A percentile compares a stretch with the other conserved stretches of the same genome.
phyloP scores from a whole-genome alignment of 768 basidiomycete species.

The Pulveroboletus sp. region DNA sequence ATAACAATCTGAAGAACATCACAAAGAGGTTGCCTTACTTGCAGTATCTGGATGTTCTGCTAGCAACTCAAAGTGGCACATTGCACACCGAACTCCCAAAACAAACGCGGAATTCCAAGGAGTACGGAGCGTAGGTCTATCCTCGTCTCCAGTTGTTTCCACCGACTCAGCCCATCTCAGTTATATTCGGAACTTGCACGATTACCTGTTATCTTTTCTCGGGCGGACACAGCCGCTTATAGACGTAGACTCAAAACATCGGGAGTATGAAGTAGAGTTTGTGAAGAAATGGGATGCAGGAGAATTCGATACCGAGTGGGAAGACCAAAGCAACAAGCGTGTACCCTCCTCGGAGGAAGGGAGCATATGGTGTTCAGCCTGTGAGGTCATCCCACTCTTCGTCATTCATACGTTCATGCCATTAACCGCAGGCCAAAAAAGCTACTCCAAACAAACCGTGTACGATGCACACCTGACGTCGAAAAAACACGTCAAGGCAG shows the following conservation, averaged over 20 bases:
- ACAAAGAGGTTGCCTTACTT: conserved; percentile 85
- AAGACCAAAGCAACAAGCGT: conserved; percentile 43
- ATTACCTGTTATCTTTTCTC: conserved; percentile 83
- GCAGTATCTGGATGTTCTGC: conserved; percentile 88
- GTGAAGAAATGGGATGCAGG: conserved; percentile 75
- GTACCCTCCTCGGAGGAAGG: conserved; percentile 40
- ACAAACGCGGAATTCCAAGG: conserved; percentile 65
- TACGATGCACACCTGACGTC: conserved; percentile 95
- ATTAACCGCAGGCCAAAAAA: conserved; percentile 73
- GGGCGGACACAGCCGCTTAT: conserved; percentile 82
- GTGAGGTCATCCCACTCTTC: conserved; percentile 45
- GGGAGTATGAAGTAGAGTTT: conserved; percentile 67
- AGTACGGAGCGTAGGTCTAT: conserved; percentile 72
- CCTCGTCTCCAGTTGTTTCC: conserved; percentile 2
- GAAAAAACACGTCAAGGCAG: conserved; percentile 93
- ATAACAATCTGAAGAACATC: conserved; percentile 85
- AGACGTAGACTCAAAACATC: conserved; percentile 69
- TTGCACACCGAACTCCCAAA: conserved; percentile 70
- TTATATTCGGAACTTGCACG: conserved; percentile 80
- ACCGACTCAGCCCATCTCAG: conserved; percentile 38
- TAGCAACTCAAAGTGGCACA: conserved; percentile 55
- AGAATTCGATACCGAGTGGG: conserved; percentile 73
- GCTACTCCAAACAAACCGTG: conserved; percentile 95
- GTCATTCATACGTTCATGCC: conserved; percentile 1
- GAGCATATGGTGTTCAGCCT: conserved; percentile 94